Base-by-base conservation (phyloP, 2,329 filamentous ascomycete genomes). In the Corinectria fuckeliana region DNA sequence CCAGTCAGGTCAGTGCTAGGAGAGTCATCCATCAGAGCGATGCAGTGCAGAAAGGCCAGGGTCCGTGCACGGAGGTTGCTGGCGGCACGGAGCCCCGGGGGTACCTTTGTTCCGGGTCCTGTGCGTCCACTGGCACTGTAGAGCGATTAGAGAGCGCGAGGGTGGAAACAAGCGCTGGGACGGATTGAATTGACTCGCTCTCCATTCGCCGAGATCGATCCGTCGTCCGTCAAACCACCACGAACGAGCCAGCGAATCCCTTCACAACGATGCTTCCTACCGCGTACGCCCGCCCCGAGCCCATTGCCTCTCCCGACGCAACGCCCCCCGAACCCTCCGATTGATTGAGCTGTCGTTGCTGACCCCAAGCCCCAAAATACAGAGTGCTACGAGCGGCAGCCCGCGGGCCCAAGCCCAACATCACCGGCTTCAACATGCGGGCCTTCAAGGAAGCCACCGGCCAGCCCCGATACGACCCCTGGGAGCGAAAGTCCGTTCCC, bases 351-450 rank as follows among this genome's bases (percentile, higher is more conserved):
- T 34, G 25, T 28, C 50, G 16, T 30, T 28, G 44, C 55, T 61
- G 48, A 61, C 58, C 26, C 34, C 39, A 36, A 34, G 16, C 18
- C 44, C 7, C 32, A 14, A 18, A 36, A 30, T n/a, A 59, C 64
- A 80, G 77, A 73, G 70, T 76, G 77, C 78, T 85, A 76, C 79
- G 83, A 73, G 80, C 81, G 72, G 80, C 82, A 73, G 72, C 76
- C 60, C 76, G 80, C 73, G 78, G 79, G 73, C 77, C 78, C 70
- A 84, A 85, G 81, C 83, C 86, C 74, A 93, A 92, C 84, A 87
- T 96, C 78, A 97, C 94, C 72, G 94, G 94, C 80, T 98, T 98
- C 85, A 90, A 95, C 81, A 85, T 92, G 72, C 87, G 87, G 76
- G 90, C 91, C 78, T 89, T 93, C 78, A 91, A 88, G 75, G 87